phyloP scores from a whole-genome alignment of 805 yeast genomes.

The Candida adriatica region DNA sequence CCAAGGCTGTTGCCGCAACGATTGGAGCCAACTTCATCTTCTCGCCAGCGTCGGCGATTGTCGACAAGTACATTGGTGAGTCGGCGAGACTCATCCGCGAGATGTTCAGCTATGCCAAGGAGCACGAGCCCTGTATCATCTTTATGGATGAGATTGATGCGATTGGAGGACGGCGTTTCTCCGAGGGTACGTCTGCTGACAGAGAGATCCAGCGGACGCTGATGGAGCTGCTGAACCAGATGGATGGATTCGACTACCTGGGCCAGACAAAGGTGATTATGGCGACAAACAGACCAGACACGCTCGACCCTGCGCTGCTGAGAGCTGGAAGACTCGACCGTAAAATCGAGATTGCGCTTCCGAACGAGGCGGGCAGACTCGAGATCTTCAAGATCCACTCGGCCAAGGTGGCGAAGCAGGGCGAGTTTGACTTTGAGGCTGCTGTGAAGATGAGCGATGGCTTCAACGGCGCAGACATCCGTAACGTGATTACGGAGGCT shows the following conservation, averaged over 20 bases:
- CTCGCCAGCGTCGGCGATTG: constrained; percentile 97
- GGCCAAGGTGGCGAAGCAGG: constrained; percentile 75
- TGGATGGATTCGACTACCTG: constrained; percentile 96
- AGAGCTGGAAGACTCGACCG: constrained; percentile 98
- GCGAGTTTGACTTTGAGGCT: constrained; percentile 96
- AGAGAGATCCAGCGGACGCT: constrained; percentile 97
- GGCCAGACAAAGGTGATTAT: constrained; percentile 96
- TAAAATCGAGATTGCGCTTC: constrained; percentile 90
- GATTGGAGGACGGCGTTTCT: constrained; percentile 95
- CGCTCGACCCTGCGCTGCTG: constrained; percentile 91
- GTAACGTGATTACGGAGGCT: constrained; percentile 97
- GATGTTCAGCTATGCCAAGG: constrained; percentile 96
- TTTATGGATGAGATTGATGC: constrained; percentile 99
- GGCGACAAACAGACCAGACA: constrained; percentile 99
- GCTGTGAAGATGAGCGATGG: constrained; percentile 98
- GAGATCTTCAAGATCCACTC: constrained; percentile 94
- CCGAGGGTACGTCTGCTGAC: constrained; percentile 98
- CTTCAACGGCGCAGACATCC: constrained; percentile 96
- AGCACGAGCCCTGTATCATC: constrained; percentile 96
- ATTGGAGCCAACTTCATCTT: constrained; percentile 97
- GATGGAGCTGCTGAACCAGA: constrained; percentile 94
- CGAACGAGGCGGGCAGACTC: constrained; percentile 91
- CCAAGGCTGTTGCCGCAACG: constrained; percentile 98
- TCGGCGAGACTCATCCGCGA: constrained; percentile 94
- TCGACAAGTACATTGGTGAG: constrained; percentile 96